phyloP scores from a whole-genome alignment of 306 rosid species.

The Carpinus viminea region DNA sequence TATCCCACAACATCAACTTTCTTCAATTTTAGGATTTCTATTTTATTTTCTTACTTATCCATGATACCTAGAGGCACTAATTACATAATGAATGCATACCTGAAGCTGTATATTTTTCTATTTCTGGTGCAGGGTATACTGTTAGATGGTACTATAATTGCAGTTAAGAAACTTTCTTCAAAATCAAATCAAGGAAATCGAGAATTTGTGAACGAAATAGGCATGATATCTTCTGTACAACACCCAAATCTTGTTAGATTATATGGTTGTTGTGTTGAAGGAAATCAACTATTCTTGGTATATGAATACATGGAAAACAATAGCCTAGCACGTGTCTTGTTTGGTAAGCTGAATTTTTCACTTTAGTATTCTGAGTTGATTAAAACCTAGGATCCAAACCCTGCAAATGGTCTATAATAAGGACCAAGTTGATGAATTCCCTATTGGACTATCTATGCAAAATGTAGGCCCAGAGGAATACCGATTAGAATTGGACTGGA shows the following conservation, averaged over 20 bases:
- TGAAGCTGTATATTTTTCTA: neutral
- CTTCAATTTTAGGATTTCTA: neutral
- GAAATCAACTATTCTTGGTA: constrained; percentile 52
- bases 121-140: constrained; percentile 41
- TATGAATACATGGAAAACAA: constrained; percentile 69
- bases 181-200: constrained; percentile 54
- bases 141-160: constrained; percentile 52
- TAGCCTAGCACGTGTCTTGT: constrained; percentile 50
- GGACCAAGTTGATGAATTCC: neutral
- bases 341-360: constrained; percentile 37
- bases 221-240: constrained; percentile 55
- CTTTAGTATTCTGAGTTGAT: neutral
- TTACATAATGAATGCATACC: neutral
- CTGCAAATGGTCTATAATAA: neutral
- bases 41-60: neutral
- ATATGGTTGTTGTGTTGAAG: constrained; percentile 59
- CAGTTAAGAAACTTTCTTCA: constrained; percentile 58
- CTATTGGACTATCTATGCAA: neutral
- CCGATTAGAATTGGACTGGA: constrained; percentile 49
- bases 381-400: neutral
- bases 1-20: constrained; percentile 15
- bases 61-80: neutral
- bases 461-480: constrained; percentile 9
- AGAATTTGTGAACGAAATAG: constrained; percentile 57
- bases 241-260: constrained; percentile 70